Evolutionary conservation across 2,329 filamentous ascomycete species (phyloP), one percentile per base, ranked within the genome.

Genomic region (Botryotinia globosa): DNA sequence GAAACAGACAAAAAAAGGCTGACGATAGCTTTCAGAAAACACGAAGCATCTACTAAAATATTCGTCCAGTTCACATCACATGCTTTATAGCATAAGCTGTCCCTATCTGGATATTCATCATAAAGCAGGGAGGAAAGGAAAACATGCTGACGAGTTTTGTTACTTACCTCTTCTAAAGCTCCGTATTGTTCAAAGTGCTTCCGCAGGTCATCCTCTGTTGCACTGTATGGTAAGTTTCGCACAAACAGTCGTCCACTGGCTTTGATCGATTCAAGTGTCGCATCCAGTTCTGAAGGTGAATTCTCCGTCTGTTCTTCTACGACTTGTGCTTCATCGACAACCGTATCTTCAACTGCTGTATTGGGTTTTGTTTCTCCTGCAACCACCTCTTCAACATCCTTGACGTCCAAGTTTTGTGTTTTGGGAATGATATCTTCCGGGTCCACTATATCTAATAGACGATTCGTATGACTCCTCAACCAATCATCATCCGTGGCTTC

Each of bases 31-130:
- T 81, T 84, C 85, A 96, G 94, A 90, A 88, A 85, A 86, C 84
- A 91, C 94, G 90, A 94, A 92, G 93, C 93, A 97, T 98, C 95
- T 99, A 99, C 96, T 98, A 99, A 97, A 97, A 97, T 96, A 92
- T 88, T 93, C 91, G 94, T 91, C 91, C 91, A 90, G 89, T 87
- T 94, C 86, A 89, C 92, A 94, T 97, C 94, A 98, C 86, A 86
- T 94, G 92, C 93, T 85, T 80, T 83, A 82, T 79, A 86, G 92
- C 92, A 95, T 98, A 92, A 94, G 95, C 90, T 98, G 96, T 98
- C 96, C 96, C 96, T 98, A 98, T 98, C 96, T 90, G 92, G 92
- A 89, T 89, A 85, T 93, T 98, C 95, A 98, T 98, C 96, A 95
- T 88, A 83, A 84, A 85, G 86, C 77, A 51, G 6, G 25, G 20